Evolutionary conservation across 768 basidiomycete species (phyloP).

Genomic region (Pleurotus cornucopiae): DNA sequence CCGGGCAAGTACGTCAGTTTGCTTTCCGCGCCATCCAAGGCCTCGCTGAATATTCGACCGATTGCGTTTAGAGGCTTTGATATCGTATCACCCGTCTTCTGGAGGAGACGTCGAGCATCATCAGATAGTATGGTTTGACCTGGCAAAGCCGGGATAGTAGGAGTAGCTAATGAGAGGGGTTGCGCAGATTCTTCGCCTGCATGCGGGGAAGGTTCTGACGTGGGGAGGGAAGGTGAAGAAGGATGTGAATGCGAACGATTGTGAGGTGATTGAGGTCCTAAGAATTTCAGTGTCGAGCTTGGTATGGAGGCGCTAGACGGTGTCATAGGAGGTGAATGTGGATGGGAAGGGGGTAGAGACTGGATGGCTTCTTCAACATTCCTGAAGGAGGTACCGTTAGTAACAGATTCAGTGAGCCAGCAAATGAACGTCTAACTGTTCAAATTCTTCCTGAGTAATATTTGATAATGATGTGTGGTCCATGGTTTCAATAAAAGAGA

Average conservation of each 20-base stretch:
- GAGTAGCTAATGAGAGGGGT: conserved; percentile 62
- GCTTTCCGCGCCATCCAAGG: conserved; percentile 68
- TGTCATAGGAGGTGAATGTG: conserved; percentile 15
- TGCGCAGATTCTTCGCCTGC: conserved; percentile 89
- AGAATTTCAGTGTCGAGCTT: conserved; percentile 19
- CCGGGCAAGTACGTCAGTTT: conserved; percentile 63
- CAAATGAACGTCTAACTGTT: conserved; percentile 43
- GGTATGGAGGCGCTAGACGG: conserved; percentile 9
- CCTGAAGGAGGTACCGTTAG: conserved; percentile 19
- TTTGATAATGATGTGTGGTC: conserved; percentile 93
- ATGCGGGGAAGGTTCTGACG: conserved; percentile 36
- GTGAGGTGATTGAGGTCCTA: conserved; percentile 34
- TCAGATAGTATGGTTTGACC: conserved; percentile 45
- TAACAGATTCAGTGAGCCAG: background rate
- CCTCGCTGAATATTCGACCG: conserved; percentile 82
- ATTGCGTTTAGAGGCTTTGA: conserved; percentile 90
- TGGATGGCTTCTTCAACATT: conserved; percentile 53
- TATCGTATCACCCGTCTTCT: conserved; percentile 87
- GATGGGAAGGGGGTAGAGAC: conserved; percentile 30
- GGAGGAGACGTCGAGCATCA: conserved; percentile 79
- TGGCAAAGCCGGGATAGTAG: conserved; percentile 18
- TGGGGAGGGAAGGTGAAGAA: conserved; percentile 15
- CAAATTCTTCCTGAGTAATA: conserved; percentile 92
- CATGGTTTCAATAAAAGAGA: conserved; percentile 98
- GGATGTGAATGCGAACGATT: conserved; percentile 23